A percentile compares a stretch with the other conserved stretches of the same genome.
Evolutionary conservation across 1,139 yeast genomes (phyloP).

Genomic region (Yamadazyma atlantica): DNA sequence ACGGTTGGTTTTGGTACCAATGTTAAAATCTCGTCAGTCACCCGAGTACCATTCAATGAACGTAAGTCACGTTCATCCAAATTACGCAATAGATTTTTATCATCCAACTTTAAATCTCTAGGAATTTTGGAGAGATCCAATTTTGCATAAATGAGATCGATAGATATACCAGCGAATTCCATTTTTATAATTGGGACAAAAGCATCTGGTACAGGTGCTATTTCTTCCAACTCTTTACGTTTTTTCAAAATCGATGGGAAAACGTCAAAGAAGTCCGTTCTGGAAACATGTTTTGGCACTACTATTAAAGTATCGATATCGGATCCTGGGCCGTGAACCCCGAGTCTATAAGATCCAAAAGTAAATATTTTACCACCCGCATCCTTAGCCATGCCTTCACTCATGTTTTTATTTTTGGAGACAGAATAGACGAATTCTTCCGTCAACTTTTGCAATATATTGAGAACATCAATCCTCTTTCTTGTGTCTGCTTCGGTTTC

Average conservation of each 20-base stretch:
- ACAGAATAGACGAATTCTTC: slow-evolving; percentile 82
- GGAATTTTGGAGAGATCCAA: slow-evolving; percentile 85
- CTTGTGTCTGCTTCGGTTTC: slow-evolving; percentile 81
- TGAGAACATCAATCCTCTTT: slow-evolving; percentile 74
- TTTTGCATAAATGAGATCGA: slow-evolving; percentile 84
- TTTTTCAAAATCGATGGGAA: slow-evolving; percentile 66
- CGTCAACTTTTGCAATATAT: slow-evolving; percentile 65
- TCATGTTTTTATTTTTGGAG: slow-evolving; percentile 80
- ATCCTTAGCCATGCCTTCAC: slow-evolving; percentile 95
- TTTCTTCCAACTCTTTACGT: slow-evolving; percentile 82
- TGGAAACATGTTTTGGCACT: slow-evolving; percentile 91
- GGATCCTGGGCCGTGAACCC: slow-evolving; percentile 97
- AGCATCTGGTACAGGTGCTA: slow-evolving; percentile 93
- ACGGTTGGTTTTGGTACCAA: slow-evolving; percentile 92
- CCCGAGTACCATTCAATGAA: slow-evolving; percentile 93
- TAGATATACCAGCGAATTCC: slow-evolving; percentile 83
- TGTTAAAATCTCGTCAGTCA: slow-evolving; percentile 87
- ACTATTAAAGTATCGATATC: slow-evolving; percentile 96
- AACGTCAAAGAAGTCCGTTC: slow-evolving; percentile 84
- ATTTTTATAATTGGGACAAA: slow-evolving; percentile 92
- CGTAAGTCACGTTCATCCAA: slow-evolving; percentile 88
- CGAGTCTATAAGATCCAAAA: slow-evolving; percentile 89
- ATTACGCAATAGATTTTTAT: slow-evolving; percentile 80
- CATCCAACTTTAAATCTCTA: slow-evolving; percentile 66
- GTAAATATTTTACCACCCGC: slow-evolving; percentile 97